Conservation (phyloP, 1,284 basidiomycete species). For the Cryptococcus sp. region DNA sequence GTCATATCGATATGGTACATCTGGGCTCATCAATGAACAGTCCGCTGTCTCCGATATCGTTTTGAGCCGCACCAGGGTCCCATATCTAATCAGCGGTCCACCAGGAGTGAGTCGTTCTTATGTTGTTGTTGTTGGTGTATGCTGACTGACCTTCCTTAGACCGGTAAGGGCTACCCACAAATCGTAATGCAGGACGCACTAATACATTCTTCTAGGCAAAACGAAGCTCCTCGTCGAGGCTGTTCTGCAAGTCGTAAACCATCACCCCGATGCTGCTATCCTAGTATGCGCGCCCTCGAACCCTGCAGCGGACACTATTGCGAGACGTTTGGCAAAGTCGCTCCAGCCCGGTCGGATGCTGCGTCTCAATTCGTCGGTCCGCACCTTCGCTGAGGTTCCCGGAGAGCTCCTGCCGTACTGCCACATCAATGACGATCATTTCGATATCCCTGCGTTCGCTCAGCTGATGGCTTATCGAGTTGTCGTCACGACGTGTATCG, state of each 20-base stretch:
- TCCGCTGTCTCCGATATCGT: conserved; percentile 24
- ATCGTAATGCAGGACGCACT: neutral
- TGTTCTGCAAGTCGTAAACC: conserved; percentile 45
- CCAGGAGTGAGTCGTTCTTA: conserved; percentile 31
- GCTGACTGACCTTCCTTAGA: conserved; percentile 3
- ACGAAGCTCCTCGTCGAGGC: conserved; percentile 51
- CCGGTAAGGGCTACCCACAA: neutral
- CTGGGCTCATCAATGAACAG: neutral
- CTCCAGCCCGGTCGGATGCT: conserved; percentile 32
- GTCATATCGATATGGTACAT: neutral
- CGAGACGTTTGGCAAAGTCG: conserved; percentile 33
- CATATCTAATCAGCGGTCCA: conserved; percentile 38
- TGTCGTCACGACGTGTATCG: conserved; percentile 45
- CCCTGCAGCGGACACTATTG: conserved; percentile 54
- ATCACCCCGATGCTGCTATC: conserved; percentile 35
- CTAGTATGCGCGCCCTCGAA: conserved; percentile 52
- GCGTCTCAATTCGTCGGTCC: conserved; percentile 45
- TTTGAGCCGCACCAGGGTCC: conserved; percentile 13
- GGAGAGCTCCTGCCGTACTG: conserved; percentile 30
- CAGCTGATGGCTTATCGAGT: conserved; percentile 44
- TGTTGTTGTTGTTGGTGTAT: neutral
- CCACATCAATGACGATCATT: conserved; percentile 28
- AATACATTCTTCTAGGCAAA: conserved; percentile 42
- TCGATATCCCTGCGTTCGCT: conserved; percentile 31
- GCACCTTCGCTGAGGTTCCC: conserved; percentile 52